Evolutionary conservation across 192 early-diverging fungal genomes (phyloP).

Genomic region (Allomyces macrogynus): DNA sequence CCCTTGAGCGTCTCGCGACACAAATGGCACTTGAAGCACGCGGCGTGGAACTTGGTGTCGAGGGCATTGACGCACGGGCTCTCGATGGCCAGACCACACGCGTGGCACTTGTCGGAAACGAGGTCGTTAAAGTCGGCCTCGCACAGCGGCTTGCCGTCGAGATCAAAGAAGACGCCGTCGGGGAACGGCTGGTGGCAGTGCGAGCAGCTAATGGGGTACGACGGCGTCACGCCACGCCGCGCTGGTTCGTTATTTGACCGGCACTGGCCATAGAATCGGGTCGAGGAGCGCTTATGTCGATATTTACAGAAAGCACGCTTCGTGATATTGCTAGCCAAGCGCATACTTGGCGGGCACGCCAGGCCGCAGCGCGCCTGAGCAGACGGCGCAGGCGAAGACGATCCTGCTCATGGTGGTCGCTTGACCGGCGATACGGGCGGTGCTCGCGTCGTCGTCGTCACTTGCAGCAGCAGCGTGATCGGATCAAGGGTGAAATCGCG

Average conservation of each 20-base stretch:
- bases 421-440: too few species aligned
- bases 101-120: constrained; percentile 16
- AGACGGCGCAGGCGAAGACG: too few species aligned
- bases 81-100: constrained; percentile 18
- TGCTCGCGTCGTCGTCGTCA: too few species aligned
- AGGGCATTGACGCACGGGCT: constrained; percentile 24
- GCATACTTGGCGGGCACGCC: constrained; percentile 5
- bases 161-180: constrained; percentile 15
- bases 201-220: constrained; percentile 15
- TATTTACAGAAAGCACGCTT: constrained; percentile 14
- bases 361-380: too few species aligned
- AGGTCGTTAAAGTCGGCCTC: constrained; percentile 18
- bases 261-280: too few species aligned
- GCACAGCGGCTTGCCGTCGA: constrained; percentile 14
- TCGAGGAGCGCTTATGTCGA: not conserved
- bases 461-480: too few species aligned
- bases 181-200: constrained; percentile 23
- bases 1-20: constrained; percentile 10
- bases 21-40: constrained; percentile 22
- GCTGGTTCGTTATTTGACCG: not conserved
- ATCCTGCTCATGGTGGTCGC: too few species aligned
- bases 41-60: constrained; percentile 26
- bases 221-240: too few species aligned
- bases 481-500: too few species aligned
- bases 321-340: constrained; percentile 7